Percentiles rank a stretch among this genome's conserved stretches.
These are phyloP conservation scores for Diversispora eburnea DNA, from an alignment of 192 early-diverging fungal species.

Conservation along the genomic window DNA sequence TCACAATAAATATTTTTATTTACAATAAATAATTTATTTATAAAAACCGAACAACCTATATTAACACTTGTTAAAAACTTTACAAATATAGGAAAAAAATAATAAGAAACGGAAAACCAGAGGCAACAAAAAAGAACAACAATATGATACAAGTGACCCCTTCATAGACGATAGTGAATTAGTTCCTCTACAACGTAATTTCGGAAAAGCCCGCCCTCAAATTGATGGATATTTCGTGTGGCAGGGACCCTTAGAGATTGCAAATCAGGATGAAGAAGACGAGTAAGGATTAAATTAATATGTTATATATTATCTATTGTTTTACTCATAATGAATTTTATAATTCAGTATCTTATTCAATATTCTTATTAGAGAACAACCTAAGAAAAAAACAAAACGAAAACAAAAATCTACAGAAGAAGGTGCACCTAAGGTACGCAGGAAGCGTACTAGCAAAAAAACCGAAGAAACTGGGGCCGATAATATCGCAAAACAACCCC, in stretches of 20 bases:
- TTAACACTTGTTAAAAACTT: background rate
- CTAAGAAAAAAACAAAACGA: conserved; percentile 10
- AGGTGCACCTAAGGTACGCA: background rate
- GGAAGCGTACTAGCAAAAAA: conserved; percentile 6
- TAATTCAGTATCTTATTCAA: background rate
- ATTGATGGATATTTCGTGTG: conserved; percentile 51
- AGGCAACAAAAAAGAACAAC: conserved; percentile 30
- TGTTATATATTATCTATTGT: background rate
- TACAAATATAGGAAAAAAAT: background rate
- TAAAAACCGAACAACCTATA: no score
- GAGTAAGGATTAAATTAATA: background rate
- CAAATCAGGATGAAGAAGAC: conserved; percentile 34
- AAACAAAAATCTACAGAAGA: conserved; percentile 6
- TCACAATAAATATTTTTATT: background rate
- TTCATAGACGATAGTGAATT: conserved; percentile 63
- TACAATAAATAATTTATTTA: background rate
- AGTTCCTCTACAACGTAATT: conserved; percentile 37
- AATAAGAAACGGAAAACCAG: background rate
- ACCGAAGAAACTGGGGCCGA: conserved; percentile 31
- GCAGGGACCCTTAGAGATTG: conserved; percentile 41
- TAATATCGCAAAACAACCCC: background rate
- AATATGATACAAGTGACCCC: conserved; percentile 53
- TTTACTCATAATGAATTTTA: background rate
- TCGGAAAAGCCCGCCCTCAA: conserved; percentile 38
- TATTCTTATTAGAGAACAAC: background rate